Evolutionary conservation across 192 early-diverging fungal species (phyloP), one percentile per base, ranked within the genome.

Genomic region (Coemansia sp.): DNA sequence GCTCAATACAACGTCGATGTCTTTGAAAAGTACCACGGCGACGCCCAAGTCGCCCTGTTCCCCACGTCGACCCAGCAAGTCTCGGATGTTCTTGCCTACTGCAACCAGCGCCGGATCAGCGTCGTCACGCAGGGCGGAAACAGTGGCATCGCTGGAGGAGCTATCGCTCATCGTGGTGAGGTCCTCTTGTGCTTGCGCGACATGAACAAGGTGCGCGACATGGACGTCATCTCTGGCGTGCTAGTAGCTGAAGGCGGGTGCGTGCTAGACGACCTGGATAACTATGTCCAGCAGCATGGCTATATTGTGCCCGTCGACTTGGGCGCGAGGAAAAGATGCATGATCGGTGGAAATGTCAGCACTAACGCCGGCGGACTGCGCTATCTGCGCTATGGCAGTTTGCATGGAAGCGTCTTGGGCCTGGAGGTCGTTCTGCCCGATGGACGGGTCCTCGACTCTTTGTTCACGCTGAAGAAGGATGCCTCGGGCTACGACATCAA

Each of bases 91-190:
- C 77, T 97, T 36, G 85, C 85, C 32, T 91, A 99, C 69, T 98
- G 96, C 86, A 92, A 95, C 71, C 78, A 89, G 14, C 80, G 91
- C 15, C 78, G 65, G 56, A 72, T 99, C 40, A 90, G 94, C 6
- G 92, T 99, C 15, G 94, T 96, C 20, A 94, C 96, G 32, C 98
- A 99, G 79, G 96, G 98, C 29, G 98, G 97, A 39, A 99, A 99
- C 79, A 99, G 94, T 27, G 96, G 96, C 24, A 84, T 95, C 9
- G 95, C 95, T 20, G 97, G 97, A 62, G 98, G 97, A 5, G 88
- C 90, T 38, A 90, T 98, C 3, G 94, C 93, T 7, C 93, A 94
- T 2, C 91, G 90, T 75, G 96, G 96, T 76, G 96, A 99, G 76
- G 86, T 99, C 25, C 83, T 99, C 11, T 41, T 99, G 22, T 87